Conservation (phyloP, 2,329 filamentous ascomycete genomes). For the Xenosphaeropsis pyriputrescens region DNA sequence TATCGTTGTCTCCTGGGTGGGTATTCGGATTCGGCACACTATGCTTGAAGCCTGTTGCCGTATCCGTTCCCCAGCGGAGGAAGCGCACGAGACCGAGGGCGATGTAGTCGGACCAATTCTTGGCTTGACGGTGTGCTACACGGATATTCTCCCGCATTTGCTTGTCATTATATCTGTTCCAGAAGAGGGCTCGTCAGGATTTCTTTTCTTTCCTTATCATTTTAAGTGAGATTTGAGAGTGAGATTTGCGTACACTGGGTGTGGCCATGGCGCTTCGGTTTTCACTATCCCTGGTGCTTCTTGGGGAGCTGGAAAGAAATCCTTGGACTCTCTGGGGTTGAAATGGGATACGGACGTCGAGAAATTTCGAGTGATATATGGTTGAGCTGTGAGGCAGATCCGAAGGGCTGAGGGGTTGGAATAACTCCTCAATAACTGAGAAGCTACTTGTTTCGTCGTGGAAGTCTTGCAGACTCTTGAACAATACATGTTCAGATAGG, state of each 20-base stretch:
- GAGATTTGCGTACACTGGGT: conserved; percentile 13
- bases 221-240: neutral
- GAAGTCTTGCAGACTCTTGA: neutral
- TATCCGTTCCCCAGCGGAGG: conserved; percentile 67
- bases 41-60: conserved; percentile 68
- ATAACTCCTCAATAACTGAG: neutral
- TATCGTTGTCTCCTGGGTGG: conserved; percentile 25
- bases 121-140: conserved; percentile 63
- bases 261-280: conserved; percentile 44
- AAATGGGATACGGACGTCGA: conserved; percentile 12
- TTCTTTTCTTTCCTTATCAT: neutral
- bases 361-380: conserved; percentile 8
- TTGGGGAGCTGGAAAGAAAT: conserved; percentile 17
- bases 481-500: neutral
- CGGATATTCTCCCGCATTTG: conserved; percentile 60
- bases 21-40: conserved; percentile 30
- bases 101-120: conserved; percentile 60
- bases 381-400: conserved; percentile 2
- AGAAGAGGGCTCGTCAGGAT: neutral
- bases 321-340: conserved; percentile 5
- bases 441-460: neutral
- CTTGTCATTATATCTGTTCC: conserved; percentile 50
- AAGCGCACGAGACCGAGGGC: conserved; percentile 66
- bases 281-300: conserved; percentile 37
- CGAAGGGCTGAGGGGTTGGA: neutral